Evolutionary conservation across 2,329 filamentous ascomycete genomes (phyloP).

Genomic region (Domatiomyces catenatus): DNA sequence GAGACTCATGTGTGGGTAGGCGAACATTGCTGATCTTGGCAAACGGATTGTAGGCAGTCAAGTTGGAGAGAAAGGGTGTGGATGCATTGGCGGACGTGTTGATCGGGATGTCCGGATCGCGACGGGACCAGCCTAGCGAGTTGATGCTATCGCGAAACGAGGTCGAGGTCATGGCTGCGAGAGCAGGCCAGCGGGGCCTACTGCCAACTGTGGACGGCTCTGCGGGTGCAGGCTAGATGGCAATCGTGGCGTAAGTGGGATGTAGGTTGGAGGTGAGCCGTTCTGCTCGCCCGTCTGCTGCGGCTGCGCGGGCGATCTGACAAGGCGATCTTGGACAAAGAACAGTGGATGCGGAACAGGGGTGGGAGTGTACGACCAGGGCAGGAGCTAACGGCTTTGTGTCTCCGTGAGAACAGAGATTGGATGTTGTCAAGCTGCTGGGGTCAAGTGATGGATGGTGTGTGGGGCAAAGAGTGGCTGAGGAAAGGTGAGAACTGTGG

Average conservation of each 20-base stretch:
- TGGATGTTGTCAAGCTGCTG: too few relatives aligned
- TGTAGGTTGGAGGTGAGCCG: background rate
- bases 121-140: conserved; percentile 83
- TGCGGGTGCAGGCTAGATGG: background rate
- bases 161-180: conserved; percentile 56
- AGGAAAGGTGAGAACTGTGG: too few relatives aligned
- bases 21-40: conserved; percentile 67
- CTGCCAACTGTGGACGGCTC: background rate
- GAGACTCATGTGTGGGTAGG: conserved; percentile 68
- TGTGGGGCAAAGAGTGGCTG: too few relatives aligned
- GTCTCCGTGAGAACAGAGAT: too few relatives aligned
- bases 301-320: background rate
- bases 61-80: conserved; percentile 60
- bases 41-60: conserved; percentile 81
- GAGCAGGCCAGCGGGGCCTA: background rate
- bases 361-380: too few relatives aligned
- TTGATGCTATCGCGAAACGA: conserved; percentile 91
- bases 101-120: conserved; percentile 60
- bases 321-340: too few relatives aligned
- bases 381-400: too few relatives aligned
- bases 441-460: too few relatives aligned
- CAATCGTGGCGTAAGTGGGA: background rate
- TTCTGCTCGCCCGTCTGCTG: background rate
- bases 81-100: conserved; percentile 43
- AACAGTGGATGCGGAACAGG: too few relatives aligned